Base-by-base conservation (phyloP, 108 stramenopile genomes). In the Cyclotella choctawhatcheeana region DNA sequence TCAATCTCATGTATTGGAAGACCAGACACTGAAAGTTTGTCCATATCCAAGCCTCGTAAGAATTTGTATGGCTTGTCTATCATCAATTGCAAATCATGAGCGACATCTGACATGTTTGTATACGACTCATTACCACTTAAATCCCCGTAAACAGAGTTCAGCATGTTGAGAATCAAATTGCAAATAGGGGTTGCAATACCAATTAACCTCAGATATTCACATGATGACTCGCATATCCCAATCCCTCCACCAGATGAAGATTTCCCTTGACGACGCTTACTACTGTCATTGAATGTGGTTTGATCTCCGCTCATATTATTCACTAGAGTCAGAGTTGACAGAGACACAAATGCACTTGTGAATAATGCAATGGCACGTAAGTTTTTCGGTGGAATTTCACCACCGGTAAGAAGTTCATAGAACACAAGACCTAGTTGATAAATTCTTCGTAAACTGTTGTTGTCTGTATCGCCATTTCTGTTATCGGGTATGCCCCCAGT, bases 51-150 rank as follows among this genome's bases (percentile, higher is more conserved):
- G n/a, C 47, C 47, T 8, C 47, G 4, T 10, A 48, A n/a, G 4
- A 48, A 48, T n/a, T 48, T 48, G 47, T 10, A 40, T 12, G 48
- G 53, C 27, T 27, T 5, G 26, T 54, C 53, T 4, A 54, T 26
- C 53, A 54, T 54, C 17, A 54, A 54, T 27, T 54, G 53, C 53
- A 54, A 54, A 27, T 54, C 53, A 27, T 5, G 8, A 3, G 3
- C 17, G 3, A 54, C 25, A 4, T 54, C 53, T 3, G 27, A 4
- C 5, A 54, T 54, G 24, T 3, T 48, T 8, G 47, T 4, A 48
- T n/a, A 48, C 4, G 17, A 48, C 25, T 64, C 63, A 7, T 50
- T 47, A 16, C 37, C 63, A 26, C 44, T 22, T 16, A 27, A 27
- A 1, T 47, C 63, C 7, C 63, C 63, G 24, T 27, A 43, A 3